Evolutionary conservation across 2,329 filamentous ascomycete genomes (phyloP).

Genomic region (Dryadomyces sulphureus): DNA sequence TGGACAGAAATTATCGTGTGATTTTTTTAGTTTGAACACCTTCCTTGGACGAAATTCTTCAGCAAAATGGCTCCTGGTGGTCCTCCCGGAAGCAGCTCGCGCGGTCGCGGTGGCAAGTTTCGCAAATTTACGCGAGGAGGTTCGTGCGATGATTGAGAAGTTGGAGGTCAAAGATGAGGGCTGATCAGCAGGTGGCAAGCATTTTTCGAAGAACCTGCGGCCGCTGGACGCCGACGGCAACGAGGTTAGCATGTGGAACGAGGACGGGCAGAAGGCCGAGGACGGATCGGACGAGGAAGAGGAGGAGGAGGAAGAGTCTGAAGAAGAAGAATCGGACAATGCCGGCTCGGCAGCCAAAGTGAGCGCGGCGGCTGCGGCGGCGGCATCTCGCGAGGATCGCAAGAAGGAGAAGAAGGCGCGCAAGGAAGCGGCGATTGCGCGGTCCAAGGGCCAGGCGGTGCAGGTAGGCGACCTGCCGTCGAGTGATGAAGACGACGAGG

Average conservation of each 20-base stretch:
- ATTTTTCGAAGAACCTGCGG: constrained; percentile 84
- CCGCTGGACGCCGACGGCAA: constrained; percentile 83
- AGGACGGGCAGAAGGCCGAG: constrained; percentile 25
- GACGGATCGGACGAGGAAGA: constrained; percentile 23
- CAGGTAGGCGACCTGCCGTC: constrained; percentile 78
- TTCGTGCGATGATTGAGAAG: constrained; percentile 25
- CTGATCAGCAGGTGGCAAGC: constrained; percentile 59
- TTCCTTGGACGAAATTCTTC: neutral
- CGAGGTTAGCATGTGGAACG: constrained; percentile 75
- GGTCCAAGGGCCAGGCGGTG: constrained; percentile 53
- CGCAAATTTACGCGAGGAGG: constrained; percentile 87
- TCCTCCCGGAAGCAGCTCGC: constrained; percentile 33
- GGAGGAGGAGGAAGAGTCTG: constrained; percentile 18
- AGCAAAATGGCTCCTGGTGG: constrained; percentile 20
- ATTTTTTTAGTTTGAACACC: neutral
- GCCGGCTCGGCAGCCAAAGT: constrained; percentile 26
- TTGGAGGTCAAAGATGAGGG: too few species aligned
- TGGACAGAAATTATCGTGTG: too few species aligned
- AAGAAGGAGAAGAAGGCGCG: constrained; percentile 82
- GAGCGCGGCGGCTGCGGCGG: constrained; percentile 22
- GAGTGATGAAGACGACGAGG: constrained; percentile 35
- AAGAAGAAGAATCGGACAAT: constrained; percentile 21
- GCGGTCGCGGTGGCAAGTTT: constrained; percentile 85
- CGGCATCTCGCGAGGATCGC: constrained; percentile 66
- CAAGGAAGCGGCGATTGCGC: constrained; percentile 38